Evolutionary conservation across 2,329 filamentous ascomycete genomes (phyloP).

Genomic region (Diaporthe sp.): DNA sequence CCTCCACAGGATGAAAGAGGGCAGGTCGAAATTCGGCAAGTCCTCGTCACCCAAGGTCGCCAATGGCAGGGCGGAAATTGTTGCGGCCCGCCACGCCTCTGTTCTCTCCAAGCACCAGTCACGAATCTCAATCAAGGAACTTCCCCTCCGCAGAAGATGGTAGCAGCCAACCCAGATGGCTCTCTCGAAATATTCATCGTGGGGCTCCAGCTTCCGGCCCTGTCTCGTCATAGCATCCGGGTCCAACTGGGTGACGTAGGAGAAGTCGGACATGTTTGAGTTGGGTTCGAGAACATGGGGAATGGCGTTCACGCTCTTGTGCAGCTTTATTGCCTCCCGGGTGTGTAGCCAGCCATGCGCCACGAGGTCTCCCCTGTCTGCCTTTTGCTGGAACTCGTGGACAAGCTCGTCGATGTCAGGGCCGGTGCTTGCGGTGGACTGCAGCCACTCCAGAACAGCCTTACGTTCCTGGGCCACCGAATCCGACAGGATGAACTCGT

Average conservation of each 20-base stretch:
- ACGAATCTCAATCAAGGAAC: conserved; percentile 77
- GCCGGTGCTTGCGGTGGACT: conserved; percentile 78
- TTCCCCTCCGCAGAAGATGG: conserved; percentile 91
- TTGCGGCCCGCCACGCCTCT: conserved; percentile 90
- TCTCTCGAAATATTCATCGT: conserved; percentile 90
- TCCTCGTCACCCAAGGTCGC: conserved; percentile 62
- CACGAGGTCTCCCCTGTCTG: conserved; percentile 85
- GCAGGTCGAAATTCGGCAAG: conserved; percentile 56
- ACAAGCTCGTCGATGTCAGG: conserved; percentile 83
- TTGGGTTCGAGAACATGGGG: conserved; percentile 75
- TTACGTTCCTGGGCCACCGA: conserved; percentile 82
- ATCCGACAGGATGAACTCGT: conserved; percentile 81
- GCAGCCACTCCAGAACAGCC: conserved; percentile 87
- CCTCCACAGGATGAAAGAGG: conserved; percentile 76
- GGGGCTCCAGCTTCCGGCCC: conserved; percentile 78
- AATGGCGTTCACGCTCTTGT: conserved; percentile 83
- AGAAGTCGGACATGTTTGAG: conserved; percentile 69
- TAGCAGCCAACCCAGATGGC: conserved; percentile 96
- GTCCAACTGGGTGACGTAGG: conserved; percentile 86
- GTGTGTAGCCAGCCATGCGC: conserved; percentile 94
- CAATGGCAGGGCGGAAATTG: conserved; percentile 80
- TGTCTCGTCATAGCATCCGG: conserved; percentile 91
- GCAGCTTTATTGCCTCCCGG: conserved; percentile 87
- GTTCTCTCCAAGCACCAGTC: conserved; percentile 90
- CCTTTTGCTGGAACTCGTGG: conserved; percentile 79